Evolutionary conservation across 108 stramenopile genomes (phyloP).

Genomic region (Nitzschia sp.): DNA sequence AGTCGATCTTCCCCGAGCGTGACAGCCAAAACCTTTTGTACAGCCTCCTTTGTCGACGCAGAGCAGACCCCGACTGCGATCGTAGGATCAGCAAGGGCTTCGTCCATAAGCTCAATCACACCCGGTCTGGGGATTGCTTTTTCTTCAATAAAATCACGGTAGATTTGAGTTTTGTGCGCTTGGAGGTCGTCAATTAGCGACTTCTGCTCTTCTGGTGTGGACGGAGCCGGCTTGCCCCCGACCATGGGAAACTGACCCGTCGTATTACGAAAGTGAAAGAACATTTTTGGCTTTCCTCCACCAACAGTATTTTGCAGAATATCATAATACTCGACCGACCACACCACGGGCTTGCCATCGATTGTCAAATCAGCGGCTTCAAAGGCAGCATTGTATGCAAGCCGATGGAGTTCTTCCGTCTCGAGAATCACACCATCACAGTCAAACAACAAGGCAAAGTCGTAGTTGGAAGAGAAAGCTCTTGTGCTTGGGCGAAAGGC

Average conservation of each 20-base stretch:
- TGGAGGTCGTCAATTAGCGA: slow-evolving; percentile 82
- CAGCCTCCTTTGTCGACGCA: slow-evolving; percentile 86
- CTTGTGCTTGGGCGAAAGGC: background rate
- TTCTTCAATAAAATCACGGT: slow-evolving; percentile 72
- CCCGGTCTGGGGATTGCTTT: slow-evolving; percentile 79
- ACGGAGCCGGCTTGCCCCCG: slow-evolving; percentile 52
- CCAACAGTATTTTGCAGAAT: slow-evolving; percentile 90
- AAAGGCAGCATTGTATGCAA: slow-evolving; percentile 89
- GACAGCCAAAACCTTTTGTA: slow-evolving; percentile 74
- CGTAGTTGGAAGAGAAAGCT: slow-evolving; percentile 11
- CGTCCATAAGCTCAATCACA: slow-evolving; percentile 85
- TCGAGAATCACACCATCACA: slow-evolving; percentile 94
- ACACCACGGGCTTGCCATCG: slow-evolving; percentile 72
- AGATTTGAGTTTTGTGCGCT: slow-evolving; percentile 83
- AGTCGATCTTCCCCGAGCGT: slow-evolving; percentile 78
- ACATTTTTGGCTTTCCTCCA: slow-evolving; percentile 91
- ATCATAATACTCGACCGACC: slow-evolving; percentile 87
- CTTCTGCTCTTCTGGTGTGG: slow-evolving; percentile 60
- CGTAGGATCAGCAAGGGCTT: slow-evolving; percentile 75
- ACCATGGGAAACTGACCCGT: slow-evolving; percentile 52
- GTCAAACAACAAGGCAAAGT: slow-evolving; percentile 84
- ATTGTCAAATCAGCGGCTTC: slow-evolving; percentile 60
- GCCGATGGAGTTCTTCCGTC: slow-evolving; percentile 91
- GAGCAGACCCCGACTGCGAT: slow-evolving; percentile 90
- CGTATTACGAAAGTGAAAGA: slow-evolving; percentile 64